Conservation (phyloP, 2,329 filamentous ascomycete genomes). For the Talaromyces marneffei region DNA sequence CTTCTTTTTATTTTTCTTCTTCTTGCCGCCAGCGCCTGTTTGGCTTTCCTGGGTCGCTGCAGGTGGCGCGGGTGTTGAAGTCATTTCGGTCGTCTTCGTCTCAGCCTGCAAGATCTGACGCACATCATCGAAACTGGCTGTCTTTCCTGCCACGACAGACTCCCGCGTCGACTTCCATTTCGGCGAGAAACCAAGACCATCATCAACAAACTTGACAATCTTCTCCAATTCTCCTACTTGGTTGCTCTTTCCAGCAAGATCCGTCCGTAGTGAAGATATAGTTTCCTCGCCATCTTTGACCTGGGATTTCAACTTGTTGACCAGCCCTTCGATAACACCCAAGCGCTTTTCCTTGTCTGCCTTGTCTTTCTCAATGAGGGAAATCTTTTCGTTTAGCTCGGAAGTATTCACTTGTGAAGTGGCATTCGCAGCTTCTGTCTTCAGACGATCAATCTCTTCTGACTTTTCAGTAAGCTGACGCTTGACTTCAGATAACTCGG, state of each 20-base stretch:
- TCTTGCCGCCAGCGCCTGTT: slow-evolving; percentile 35
- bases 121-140: slow-evolving; percentile 32
- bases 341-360: slow-evolving; percentile 47
- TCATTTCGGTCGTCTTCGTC: slow-evolving; percentile 18
- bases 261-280: slow-evolving; percentile 41
- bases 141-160: slow-evolving; percentile 27
- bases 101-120: slow-evolving; percentile 27
- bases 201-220: slow-evolving; percentile 39
- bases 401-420: slow-evolving; percentile 19
- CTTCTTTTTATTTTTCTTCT: slow-evolving; percentile 89
- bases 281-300: slow-evolving; percentile 49
- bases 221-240: slow-evolving; percentile 29
- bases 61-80: slow-evolving; percentile 20
- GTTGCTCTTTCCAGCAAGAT: slow-evolving; percentile 36
- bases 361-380: slow-evolving; percentile 32
- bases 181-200: slow-evolving; percentile 28
- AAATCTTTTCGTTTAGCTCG: slow-evolving; percentile 27
- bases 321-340: slow-evolving; percentile 50
- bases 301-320: slow-evolving; percentile 50
- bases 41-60: slow-evolving; percentile 20
- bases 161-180: slow-evolving; percentile 34
- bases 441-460: slow-evolving; percentile 34
- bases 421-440: slow-evolving; percentile 22
- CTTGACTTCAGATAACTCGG: slow-evolving; percentile 31
- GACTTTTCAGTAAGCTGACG: slow-evolving; percentile 37